phyloP scores from a whole-genome alignment of 2,329 filamentous ascomycete genomes.

The Onygenales sp. region DNA sequence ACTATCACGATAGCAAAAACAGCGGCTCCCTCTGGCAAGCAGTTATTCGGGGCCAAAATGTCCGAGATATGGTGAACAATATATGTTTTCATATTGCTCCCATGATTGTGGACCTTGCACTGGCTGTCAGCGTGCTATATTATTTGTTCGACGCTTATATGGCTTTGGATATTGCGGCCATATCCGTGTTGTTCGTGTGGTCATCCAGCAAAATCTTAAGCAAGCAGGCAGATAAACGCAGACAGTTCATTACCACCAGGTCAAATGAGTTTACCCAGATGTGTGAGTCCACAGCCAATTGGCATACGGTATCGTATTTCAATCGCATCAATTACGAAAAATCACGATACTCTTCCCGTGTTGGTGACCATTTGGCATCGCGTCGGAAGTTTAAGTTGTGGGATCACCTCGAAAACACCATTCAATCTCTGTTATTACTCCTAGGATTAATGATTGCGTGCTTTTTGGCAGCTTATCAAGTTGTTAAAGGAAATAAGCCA shows the following conservation, averaged over 20 bases:
- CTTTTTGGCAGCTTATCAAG: conserved; percentile 45
- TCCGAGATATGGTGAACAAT: conserved; percentile 51
- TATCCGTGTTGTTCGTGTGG: conserved; percentile 44
- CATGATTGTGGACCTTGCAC: conserved; percentile 50
- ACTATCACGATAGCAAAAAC: conserved; percentile 59
- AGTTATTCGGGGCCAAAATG: conserved; percentile 52
- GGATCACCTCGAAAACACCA: conserved; percentile 25
- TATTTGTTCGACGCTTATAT: conserved; percentile 55
- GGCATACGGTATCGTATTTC: conserved; percentile 51
- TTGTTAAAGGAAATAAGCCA: conserved; percentile 39
- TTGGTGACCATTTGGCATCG: conserved; percentile 28
- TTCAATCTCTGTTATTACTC: conserved; percentile 39
- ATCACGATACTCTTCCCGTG: conserved; percentile 35
- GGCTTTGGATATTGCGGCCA: conserved; percentile 39
- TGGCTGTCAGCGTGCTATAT: conserved; percentile 54
- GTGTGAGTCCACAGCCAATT: conserved; percentile 50
- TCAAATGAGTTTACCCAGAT: conserved; percentile 44
- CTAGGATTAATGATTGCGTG: conserved; percentile 41
- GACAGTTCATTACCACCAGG: conserved; percentile 30
- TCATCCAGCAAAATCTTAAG: conserved; percentile 32
- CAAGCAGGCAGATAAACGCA: conserved; percentile 30
- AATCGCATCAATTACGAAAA: conserved; percentile 48
- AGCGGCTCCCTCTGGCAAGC: conserved; percentile 56
- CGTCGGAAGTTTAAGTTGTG: conserved; percentile 27
- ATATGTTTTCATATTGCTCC: conserved; percentile 52